phyloP scores from a whole-genome alignment of 2,329 filamentous ascomycete genomes.

The Coniella lustricola region DNA sequence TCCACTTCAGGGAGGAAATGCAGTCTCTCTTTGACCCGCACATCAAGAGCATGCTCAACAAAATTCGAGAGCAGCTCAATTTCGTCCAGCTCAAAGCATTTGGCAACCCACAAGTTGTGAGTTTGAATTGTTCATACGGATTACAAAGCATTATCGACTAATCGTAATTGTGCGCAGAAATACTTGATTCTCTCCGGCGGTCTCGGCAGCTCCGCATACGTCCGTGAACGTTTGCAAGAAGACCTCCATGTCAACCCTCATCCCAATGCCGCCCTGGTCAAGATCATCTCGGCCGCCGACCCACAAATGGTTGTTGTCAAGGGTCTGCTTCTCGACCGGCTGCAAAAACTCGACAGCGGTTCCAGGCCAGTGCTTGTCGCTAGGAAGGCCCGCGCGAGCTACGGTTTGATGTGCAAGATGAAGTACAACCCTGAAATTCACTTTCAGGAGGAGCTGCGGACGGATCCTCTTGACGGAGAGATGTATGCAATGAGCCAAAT shows the following conservation, averaged over 20 bases:
- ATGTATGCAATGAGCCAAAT: slow-evolving; percentile 35
- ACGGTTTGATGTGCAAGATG: slow-evolving; percentile 33
- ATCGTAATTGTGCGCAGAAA: slow-evolving; percentile 22
- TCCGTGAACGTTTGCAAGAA: slow-evolving; percentile 35
- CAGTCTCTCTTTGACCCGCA: slow-evolving; percentile 37
- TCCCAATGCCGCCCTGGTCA: slow-evolving; percentile 28
- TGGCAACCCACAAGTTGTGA: slow-evolving; percentile 28
- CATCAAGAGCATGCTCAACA: slow-evolving; percentile 30
- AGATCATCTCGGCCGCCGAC: slow-evolving; percentile 39
- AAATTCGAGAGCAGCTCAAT: slow-evolving; percentile 33
- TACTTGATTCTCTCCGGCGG: slow-evolving; percentile 39
- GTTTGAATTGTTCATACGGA: background rate
- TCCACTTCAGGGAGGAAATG: slow-evolving; percentile 31
- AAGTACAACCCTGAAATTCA: slow-evolving; percentile 31
- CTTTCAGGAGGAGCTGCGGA: slow-evolving; percentile 27
- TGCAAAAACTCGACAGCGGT: slow-evolving; percentile 38
- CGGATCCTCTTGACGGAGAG: slow-evolving; percentile 28
- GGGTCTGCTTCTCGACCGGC: slow-evolving; percentile 42
- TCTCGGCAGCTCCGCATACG: slow-evolving; percentile 38
- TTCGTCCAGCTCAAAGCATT: slow-evolving; percentile 28
- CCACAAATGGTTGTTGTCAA: slow-evolving; percentile 49
- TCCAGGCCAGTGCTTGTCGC: slow-evolving; percentile 34
- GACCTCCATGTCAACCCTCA: slow-evolving; percentile 28
- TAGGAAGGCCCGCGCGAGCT: slow-evolving; percentile 35
- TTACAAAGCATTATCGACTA: background rate